A percentile compares a stretch with the other conserved stretches of the same genome.
These are phyloP conservation scores for Gastrolobium villosum DNA, from an alignment of 306 rosid genomes.

Conservation along the genomic window DNA sequence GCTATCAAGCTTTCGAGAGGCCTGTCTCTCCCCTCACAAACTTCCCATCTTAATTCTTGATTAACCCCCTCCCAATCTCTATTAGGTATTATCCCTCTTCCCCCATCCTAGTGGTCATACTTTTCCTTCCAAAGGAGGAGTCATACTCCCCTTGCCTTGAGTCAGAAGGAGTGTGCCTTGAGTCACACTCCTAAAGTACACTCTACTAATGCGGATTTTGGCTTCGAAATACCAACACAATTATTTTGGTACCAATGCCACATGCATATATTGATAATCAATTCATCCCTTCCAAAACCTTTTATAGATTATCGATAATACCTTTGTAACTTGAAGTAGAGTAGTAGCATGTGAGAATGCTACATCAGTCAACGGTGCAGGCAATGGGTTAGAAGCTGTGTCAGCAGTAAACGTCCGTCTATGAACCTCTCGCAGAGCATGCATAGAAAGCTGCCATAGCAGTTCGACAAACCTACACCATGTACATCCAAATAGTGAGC, in stretches of 20 bases:
- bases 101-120: no score
- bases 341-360: constrained; percentile 99
- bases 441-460: constrained; percentile 98
- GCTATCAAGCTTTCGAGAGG: no score
- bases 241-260: not conserved
- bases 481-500: constrained; percentile 17
- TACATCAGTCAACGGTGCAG: constrained; percentile 93
- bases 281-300: not conserved
- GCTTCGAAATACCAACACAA: no score
- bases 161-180: no score
- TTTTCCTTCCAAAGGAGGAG: no score
- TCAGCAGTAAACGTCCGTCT: constrained; percentile 91
- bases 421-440: constrained; percentile 97
- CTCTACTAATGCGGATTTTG: no score
- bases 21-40: no score
- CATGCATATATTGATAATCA: constrained; percentile 23
- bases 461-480: constrained; percentile 94
- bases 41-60: no score
- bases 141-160: no score
- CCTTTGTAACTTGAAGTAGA: constrained; percentile 98
- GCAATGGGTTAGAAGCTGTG: constrained; percentile 88
- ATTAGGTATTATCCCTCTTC: no score
- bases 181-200: no score
- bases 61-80: no score
- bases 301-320: constrained; percentile 42